Evolutionary conservation across 495 filamentous ascomycete genomes (phyloP), one percentile per base, ranked within the genome.

Genomic region (Penicillium canariense): DNA sequence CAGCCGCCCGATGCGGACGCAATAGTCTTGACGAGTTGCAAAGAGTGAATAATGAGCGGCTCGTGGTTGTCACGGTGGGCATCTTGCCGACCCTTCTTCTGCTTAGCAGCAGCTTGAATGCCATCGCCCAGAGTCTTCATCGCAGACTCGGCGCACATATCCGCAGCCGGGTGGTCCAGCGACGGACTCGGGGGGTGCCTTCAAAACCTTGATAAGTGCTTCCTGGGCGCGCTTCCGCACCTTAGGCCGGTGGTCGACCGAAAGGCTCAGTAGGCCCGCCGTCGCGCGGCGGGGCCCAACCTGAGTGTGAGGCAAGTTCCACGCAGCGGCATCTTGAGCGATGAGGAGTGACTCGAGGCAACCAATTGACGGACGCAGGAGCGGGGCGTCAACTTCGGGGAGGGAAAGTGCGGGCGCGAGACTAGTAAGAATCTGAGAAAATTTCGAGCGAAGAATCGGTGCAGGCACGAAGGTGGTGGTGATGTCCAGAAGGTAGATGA

Each of bases 141-240:
- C 12, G 91, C 89, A 15, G 87, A 87, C 70, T 95, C 89, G 15
- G 93, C 95, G 72, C 94, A 97, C 87, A 97, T 92, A 66, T 96
- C 90, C 7, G 91, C 86, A 5, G 88, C 93, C 0, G 94, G 93
- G 66, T 98, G 94, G 60, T 97, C 93, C 36, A 96, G 65, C 10
- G 88, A 89, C 2, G 94, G 95, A 63, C 87, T 96, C 14, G 93
- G 90, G 0, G 94, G 89, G 85, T 44, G 79, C 83, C 68, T 87
- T 84, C 38, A 98, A 81, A 11, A 97, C 84, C 56, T 88, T 88
- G 31, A 83, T 81, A 58, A 98, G 65, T 18, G 91, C 91, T 55
- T 97, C 94, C 69, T 96, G 90, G 17, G 93, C 91, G 63, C 93
- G 77, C 82, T 95, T 97, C 54, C 94, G 83, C 26, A 98, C 91